Percentiles rank a stretch among this genome's conserved stretches.
Conservation (phyloP, 768 basidiomycete genomes). For the Collybiopsis luxurians region DNA sequence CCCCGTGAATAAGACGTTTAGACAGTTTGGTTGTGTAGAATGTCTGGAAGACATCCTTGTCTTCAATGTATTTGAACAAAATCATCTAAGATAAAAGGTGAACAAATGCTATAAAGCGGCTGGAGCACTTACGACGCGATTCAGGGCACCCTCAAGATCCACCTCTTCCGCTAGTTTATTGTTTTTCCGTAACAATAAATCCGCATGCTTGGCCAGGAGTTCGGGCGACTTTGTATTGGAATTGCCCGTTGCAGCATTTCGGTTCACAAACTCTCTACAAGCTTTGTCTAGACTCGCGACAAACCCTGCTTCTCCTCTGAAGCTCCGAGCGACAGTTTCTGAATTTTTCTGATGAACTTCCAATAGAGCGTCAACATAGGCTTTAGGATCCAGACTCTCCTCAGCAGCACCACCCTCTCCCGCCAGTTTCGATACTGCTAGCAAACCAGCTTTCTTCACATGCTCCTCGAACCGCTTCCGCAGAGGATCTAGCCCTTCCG, state of each 20-base stretch:
- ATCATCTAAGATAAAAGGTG: slow-evolving; percentile 66
- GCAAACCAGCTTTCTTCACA: slow-evolving; percentile 86
- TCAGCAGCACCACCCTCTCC: slow-evolving; percentile 52
- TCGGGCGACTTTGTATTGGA: slow-evolving; percentile 89
- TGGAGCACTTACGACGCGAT: slow-evolving; percentile 69
- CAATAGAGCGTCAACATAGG: slow-evolving; percentile 89
- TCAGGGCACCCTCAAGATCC: slow-evolving; percentile 85
- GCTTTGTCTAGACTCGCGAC: slow-evolving; percentile 93
- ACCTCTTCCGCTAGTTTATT: slow-evolving; percentile 94
- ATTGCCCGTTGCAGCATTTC: slow-evolving; percentile 85
- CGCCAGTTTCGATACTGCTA: slow-evolving; percentile 75
- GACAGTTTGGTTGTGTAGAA: slow-evolving; percentile 96
- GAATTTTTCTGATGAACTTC: slow-evolving; percentile 92
- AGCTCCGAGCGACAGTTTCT: slow-evolving; percentile 84
- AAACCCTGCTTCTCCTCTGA: slow-evolving; percentile 91
- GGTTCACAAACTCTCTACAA: slow-evolving; percentile 93
- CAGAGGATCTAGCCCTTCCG: slow-evolving; percentile 86
- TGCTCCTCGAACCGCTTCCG: slow-evolving; percentile 93
- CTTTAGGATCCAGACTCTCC: slow-evolving; percentile 82
- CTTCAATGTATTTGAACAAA: slow-evolving; percentile 96
- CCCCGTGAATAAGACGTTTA: slow-evolving; percentile 86
- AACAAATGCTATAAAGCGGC: slow-evolving; percentile 21
- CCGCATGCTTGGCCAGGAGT: slow-evolving; percentile 87
- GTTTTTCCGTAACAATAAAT: slow-evolving; percentile 86
- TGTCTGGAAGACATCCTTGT: slow-evolving; percentile 98